Evolutionary conservation across 768 basidiomycete genomes (phyloP).

Genomic region (Pilatotrama ljubarskyi): DNA sequence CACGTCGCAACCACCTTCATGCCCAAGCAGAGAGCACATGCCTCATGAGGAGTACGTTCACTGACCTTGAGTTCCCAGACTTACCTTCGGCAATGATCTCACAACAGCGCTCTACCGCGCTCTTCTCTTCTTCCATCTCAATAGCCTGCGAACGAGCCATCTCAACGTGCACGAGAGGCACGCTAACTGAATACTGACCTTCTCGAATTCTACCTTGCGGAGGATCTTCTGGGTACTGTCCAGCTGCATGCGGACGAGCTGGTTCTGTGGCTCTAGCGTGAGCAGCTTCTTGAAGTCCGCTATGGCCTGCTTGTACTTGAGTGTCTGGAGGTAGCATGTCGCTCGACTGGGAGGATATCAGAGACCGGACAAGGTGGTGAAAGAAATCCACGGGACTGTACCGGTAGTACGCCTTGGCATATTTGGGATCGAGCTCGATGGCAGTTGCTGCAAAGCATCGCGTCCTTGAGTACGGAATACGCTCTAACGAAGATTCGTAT

Average conservation of each 20-base stretch:
- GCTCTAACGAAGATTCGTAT: not conserved
- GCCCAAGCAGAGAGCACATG: not conserved
- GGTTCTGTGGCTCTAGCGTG: slow-evolving; percentile 83
- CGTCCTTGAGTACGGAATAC: not conserved
- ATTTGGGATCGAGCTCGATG: slow-evolving; percentile 83
- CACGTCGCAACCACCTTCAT: slow-evolving; percentile 74
- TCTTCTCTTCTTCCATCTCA: slow-evolving; percentile 86
- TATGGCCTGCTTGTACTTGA: slow-evolving; percentile 85
- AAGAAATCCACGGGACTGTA: slow-evolving; percentile 30
- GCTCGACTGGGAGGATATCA: slow-evolving; percentile 60
- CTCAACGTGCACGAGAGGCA: slow-evolving; percentile 1
- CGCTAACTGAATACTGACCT: slow-evolving; percentile 45
- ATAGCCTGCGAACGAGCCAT: slow-evolving; percentile 64
- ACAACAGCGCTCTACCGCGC: slow-evolving; percentile 68
- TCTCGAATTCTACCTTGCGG: slow-evolving; percentile 88
- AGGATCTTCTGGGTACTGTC: slow-evolving; percentile 89
- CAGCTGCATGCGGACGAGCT: slow-evolving; percentile 75
- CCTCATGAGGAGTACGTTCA: not conserved
- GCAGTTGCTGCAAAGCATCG: slow-evolving; percentile 59
- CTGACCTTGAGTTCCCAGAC: slow-evolving; percentile 17
- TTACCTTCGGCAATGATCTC: slow-evolving; percentile 80
- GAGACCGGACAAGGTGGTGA: not conserved
- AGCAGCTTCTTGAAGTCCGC: slow-evolving; percentile 86
- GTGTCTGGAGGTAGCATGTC: slow-evolving; percentile 84
- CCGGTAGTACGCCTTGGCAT: slow-evolving; percentile 90